A percentile compares a stretch with the other conserved stretches of the same genome.
Evolutionary conservation across 2,329 filamentous ascomycete species (phyloP).

Genomic region (Diaporthe eres): DNA sequence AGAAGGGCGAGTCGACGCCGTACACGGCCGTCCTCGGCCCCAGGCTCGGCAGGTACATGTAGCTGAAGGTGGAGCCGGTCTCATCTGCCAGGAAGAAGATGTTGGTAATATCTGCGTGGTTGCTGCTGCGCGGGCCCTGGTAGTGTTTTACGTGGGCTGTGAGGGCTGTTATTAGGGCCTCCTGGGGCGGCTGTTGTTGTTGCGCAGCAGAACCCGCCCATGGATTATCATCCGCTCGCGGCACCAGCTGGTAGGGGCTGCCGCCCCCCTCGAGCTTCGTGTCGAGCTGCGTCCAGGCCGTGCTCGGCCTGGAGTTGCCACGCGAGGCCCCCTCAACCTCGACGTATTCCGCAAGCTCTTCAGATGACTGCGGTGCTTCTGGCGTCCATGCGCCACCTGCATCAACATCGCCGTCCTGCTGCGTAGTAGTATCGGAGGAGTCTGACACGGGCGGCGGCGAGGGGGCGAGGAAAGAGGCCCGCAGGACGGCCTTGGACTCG

Average conservation of each 20-base stretch:
- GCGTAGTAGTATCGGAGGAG: background rate
- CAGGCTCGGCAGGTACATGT: slow-evolving; percentile 1
- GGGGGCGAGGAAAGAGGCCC: background rate
- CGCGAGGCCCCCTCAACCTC: background rate
- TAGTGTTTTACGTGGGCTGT: background rate
- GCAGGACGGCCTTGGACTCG: background rate
- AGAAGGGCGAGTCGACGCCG: slow-evolving; percentile 2
- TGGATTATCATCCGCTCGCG: background rate
- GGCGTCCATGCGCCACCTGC: background rate
- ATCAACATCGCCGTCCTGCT: background rate
- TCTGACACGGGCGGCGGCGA: background rate
- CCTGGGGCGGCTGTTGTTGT: background rate
- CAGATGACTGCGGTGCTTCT: background rate
- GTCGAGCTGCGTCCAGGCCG: background rate
- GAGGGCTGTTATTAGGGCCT: background rate
- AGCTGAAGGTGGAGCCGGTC: background rate
- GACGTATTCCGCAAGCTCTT: background rate
- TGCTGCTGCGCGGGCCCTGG: background rate
- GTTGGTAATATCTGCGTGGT: background rate
- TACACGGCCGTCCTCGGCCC: background rate
- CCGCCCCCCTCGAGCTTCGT: background rate
- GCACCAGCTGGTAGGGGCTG: background rate
- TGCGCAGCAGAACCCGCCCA: background rate
- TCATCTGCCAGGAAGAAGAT: background rate
- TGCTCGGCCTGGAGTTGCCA: background rate